Evolutionary conservation across 2,329 filamentous ascomycete species (phyloP).

Genomic region (Helminthosporium solani): DNA sequence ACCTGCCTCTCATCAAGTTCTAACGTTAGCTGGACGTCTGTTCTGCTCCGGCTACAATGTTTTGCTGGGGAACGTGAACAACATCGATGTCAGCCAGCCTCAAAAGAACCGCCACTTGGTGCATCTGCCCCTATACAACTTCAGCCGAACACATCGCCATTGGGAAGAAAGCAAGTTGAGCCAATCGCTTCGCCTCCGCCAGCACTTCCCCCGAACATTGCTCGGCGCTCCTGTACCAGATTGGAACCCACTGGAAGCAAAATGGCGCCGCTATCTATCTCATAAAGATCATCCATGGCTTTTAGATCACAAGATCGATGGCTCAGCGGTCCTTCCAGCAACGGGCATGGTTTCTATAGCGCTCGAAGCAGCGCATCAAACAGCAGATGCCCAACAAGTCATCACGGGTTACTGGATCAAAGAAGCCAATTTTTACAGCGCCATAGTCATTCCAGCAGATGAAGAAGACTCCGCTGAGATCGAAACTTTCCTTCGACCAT

Average conservation of each 20-base stretch:
- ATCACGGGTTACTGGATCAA: slow-evolving; percentile 21
- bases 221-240: slow-evolving; percentile 14
- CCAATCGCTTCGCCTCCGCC: background rate
- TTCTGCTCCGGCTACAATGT: slow-evolving; percentile 8
- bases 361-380: slow-evolving; percentile 2
- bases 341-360: slow-evolving; percentile 1
- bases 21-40: slow-evolving; percentile 14
- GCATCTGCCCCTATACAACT: slow-evolving; percentile 14
- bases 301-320: slow-evolving; percentile 22
- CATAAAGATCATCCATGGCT: slow-evolving; percentile 23
- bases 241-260: slow-evolving; percentile 24
- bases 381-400: background rate
- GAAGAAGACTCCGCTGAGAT: background rate
- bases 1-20: background rate
- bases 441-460: slow-evolving; percentile 5
- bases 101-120: background rate
- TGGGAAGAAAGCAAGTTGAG: slow-evolving; percentile 18
- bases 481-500: slow-evolving; percentile 2
- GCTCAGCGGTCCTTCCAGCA: slow-evolving; percentile 5
- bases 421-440: slow-evolving; percentile 7
- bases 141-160: slow-evolving; percentile 24
- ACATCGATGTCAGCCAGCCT: background rate
- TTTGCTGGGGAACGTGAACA: background rate
- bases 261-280: slow-evolving; percentile 15
- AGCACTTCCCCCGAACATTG: background rate